Base-by-base conservation (phyloP, 257 asterid species). In the Jacaranda copaia region DNA sequence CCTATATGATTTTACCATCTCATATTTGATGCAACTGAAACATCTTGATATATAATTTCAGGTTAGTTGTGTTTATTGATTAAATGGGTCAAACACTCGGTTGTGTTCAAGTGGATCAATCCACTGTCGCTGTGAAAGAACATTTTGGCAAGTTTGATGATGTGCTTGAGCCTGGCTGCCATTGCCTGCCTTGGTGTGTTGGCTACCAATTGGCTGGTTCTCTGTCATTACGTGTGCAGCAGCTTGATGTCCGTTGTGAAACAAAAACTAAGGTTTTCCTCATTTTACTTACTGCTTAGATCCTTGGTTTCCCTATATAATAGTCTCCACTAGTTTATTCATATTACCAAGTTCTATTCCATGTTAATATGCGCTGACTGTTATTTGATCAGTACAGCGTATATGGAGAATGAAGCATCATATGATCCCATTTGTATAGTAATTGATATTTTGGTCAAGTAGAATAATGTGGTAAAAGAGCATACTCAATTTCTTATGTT, bases 111-210 rank as follows among this genome's bases (percentile, higher is more conserved):
- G 91, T 87, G 39, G 91, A 83, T 68, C 91, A 87, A 65, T 87
- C 91, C 39, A 81, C 81, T 3, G 87, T 87, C 60, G 88, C 80
- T 59, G 74, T 87, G 52, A 87, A 82, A 76, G 90, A 87, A 68
- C 81, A 79, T 8, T 87, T 87, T 51, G 91, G 91, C 18, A 84
- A 56, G 71, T 87, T 77, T 49, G 87, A 49, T 1, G 78, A 85
- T 7, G 80, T 87, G 25, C 89, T 87, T 13, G 83, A 87, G 77
- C 89, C 91, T 9, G 91, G 89, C 48, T 85, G 89, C 81, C 91
- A 87, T 71, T 87, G 87, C 78, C 60, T 87, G 57, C 91, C 91
- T 0, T 87, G 91, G 89, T 81, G 84, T 70, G 0, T 85, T 14
- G 91, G 91, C 56, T 80, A 82, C 55, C 84, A 83, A 70, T 4